Evolutionary conservation across 805 yeast species (phyloP).

Genomic region (Yamadazyma olivae): DNA sequence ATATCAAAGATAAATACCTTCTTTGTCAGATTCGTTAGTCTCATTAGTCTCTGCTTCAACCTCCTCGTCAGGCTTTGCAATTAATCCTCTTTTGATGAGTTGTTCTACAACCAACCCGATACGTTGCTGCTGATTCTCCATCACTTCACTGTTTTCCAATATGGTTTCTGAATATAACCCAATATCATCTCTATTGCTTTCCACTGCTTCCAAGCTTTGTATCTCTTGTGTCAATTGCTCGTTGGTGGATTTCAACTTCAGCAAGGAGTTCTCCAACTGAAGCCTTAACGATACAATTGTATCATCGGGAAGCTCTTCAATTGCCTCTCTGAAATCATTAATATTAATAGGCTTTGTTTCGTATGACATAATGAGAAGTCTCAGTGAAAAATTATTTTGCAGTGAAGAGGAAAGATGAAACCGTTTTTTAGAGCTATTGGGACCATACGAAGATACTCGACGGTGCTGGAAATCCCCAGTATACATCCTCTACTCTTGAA

Average conservation of each 20-base stretch:
- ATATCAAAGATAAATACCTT: slow-evolving; percentile 19
- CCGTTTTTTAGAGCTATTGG: too few species aligned
- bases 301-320: slow-evolving; percentile 51
- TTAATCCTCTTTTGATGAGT: slow-evolving; percentile 38
- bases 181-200: slow-evolving; percentile 40
- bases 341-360: slow-evolving; percentile 22
- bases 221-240: slow-evolving; percentile 43
- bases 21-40: slow-evolving; percentile 3
- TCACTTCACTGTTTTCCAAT: slow-evolving; percentile 53
- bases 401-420: not conserved
- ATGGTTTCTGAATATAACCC: slow-evolving; percentile 53
- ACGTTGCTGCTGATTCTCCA: slow-evolving; percentile 48
- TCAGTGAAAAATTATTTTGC: not conserved
- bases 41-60: not conserved
- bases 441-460: slow-evolving; percentile 5
- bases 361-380: slow-evolving; percentile 17
- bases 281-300: slow-evolving; percentile 14
- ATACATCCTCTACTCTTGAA: slow-evolving; percentile 39
- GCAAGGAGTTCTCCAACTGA: slow-evolving; percentile 36
- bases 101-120: slow-evolving; percentile 46
- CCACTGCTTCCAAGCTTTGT: slow-evolving; percentile 13
- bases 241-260: slow-evolving; percentile 52
- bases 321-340: slow-evolving; percentile 48
- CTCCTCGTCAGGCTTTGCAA: not conserved
- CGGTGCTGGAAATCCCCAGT: slow-evolving; percentile 15